Evolutionary conservation across 2,329 filamentous ascomycete species (phyloP).

Genomic region (Phialophora chinensis): DNA sequence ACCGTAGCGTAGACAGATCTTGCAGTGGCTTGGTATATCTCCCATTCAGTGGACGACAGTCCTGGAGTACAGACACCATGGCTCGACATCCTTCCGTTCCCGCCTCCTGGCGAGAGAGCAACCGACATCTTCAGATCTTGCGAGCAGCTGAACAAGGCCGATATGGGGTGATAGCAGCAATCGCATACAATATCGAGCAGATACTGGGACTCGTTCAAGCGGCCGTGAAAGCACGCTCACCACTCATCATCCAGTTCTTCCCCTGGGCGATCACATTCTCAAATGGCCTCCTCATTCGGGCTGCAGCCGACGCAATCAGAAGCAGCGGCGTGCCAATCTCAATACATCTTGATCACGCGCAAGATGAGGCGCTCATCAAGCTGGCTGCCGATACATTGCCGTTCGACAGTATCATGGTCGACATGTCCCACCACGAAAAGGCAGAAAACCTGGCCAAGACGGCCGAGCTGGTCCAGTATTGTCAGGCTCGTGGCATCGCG

Average conservation of each 20-base stretch:
- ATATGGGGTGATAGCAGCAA: too few relatives aligned
- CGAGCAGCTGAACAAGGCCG: too few relatives aligned
- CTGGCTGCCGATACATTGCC: conserved; percentile 54
- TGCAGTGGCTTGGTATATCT: too few relatives aligned
- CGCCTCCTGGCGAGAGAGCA: too few relatives aligned
- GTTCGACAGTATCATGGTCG: conserved; percentile 75
- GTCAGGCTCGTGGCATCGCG: conserved; percentile 68
- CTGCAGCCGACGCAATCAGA: conserved; percentile 62
- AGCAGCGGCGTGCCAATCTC: conserved; percentile 64
- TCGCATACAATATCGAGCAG: conserved; percentile 3
- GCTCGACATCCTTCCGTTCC: too few relatives aligned
- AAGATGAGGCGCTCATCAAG: conserved; percentile 55
- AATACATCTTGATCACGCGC: conserved; percentile 70
- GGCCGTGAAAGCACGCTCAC: conserved; percentile 69
- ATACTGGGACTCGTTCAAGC: conserved; percentile 52
- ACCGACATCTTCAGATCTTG: too few relatives aligned
- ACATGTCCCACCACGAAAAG: conserved; percentile 75
- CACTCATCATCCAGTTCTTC: conserved; percentile 74
- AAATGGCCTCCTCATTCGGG: conserved; percentile 65
- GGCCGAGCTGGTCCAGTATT: conserved; percentile 65
- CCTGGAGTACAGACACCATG: too few relatives aligned
- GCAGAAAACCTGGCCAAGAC: conserved; percentile 71
- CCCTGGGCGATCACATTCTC: conserved; percentile 67
- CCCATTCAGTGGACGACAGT: too few relatives aligned
- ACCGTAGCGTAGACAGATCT: too few relatives aligned